These are phyloP conservation scores for Castanea crenata DNA, from an alignment of 306 rosid genomes.

Conservation along the genomic window DNA sequence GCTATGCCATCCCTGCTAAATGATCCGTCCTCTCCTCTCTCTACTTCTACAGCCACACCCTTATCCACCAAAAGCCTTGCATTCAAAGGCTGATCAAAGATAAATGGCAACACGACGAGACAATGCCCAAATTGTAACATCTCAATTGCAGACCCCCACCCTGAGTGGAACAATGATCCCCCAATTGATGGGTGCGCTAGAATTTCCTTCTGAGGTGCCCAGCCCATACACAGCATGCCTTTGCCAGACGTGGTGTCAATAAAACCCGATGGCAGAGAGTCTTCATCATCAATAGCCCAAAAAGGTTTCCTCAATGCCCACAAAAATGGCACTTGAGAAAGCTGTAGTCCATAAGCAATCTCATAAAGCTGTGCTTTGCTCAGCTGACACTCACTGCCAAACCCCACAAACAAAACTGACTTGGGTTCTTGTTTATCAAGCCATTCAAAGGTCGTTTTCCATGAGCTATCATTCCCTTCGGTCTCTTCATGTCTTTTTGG, in stretches of 20 bases:
- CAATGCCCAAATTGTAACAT: too few species aligned
- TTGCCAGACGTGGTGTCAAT: conserved; percentile 19
- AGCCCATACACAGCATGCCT: conserved; percentile 27
- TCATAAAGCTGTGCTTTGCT: conserved; percentile 32
- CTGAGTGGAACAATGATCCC: too few species aligned
- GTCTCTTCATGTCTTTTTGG: background rate
- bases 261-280: conserved; percentile 30
- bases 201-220: conserved; percentile 45
- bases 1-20: conserved; percentile 3
- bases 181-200: conserved; percentile 18
- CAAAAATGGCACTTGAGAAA: conserved; percentile 4
- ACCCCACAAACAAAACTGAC: conserved; percentile 12
- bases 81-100: conserved; percentile 32
- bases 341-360: conserved; percentile 46
- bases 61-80: conserved; percentile 39
- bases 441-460: conserved; percentile 32
- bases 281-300: conserved; percentile 26
- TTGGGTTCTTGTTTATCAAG: conserved; percentile 33
- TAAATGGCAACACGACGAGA: too few species aligned
- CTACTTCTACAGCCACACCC: conserved; percentile 36
- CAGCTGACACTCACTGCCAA: too few species aligned
- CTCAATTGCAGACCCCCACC: too few species aligned
- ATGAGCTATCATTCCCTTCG: background rate
- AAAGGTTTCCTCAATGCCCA: conserved; percentile 35
- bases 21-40: conserved; percentile 37